These are phyloP conservation scores for Botryosphaeria agaves DNA, from an alignment of 2,329 filamentous ascomycete species.

Conservation along the genomic window DNA sequence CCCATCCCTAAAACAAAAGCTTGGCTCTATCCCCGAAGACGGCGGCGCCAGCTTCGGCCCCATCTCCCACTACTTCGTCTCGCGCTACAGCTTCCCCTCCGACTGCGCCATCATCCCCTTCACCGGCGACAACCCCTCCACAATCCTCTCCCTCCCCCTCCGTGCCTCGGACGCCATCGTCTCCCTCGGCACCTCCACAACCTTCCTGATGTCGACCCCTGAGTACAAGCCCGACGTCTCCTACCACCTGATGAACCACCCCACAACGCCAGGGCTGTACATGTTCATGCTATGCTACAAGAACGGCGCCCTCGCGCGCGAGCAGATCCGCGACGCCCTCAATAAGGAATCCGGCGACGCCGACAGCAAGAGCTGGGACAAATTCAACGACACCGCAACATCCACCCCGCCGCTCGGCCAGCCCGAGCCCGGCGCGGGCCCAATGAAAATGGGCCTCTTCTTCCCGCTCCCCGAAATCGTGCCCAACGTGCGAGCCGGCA, in stretches of 20 bases:
- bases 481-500: slow-evolving; percentile 71
- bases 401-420: slow-evolving; percentile 53
- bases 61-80: slow-evolving; percentile 63
- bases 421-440: slow-evolving; percentile 28
- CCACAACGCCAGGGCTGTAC: slow-evolving; percentile 74
- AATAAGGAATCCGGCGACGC: slow-evolving; percentile 31
- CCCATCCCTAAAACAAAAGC: slow-evolving; percentile 52
- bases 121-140: slow-evolving; percentile 91
- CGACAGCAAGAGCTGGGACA: slow-evolving; percentile 48
- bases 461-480: slow-evolving; percentile 94
- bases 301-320: slow-evolving; percentile 85
- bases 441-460: slow-evolving; percentile 80
- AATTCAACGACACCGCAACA: slow-evolving; percentile 60
- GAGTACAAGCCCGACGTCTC: slow-evolving; percentile 74
- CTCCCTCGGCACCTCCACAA: slow-evolving; percentile 85
- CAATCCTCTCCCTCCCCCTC: slow-evolving; percentile 79
- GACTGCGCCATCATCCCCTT: slow-evolving; percentile 70
- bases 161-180: slow-evolving; percentile 85
- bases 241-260: slow-evolving; percentile 98
- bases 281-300: slow-evolving; percentile 99
- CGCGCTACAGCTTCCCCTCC: slow-evolving; percentile 57
- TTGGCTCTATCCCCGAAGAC: slow-evolving; percentile 65
- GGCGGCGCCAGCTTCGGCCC: slow-evolving; percentile 63
- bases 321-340: slow-evolving; percentile 71
- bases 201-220: slow-evolving; percentile 95